Conservation (phyloP, 495 filamentous ascomycete genomes). For the Entonaema liquescens region DNA sequence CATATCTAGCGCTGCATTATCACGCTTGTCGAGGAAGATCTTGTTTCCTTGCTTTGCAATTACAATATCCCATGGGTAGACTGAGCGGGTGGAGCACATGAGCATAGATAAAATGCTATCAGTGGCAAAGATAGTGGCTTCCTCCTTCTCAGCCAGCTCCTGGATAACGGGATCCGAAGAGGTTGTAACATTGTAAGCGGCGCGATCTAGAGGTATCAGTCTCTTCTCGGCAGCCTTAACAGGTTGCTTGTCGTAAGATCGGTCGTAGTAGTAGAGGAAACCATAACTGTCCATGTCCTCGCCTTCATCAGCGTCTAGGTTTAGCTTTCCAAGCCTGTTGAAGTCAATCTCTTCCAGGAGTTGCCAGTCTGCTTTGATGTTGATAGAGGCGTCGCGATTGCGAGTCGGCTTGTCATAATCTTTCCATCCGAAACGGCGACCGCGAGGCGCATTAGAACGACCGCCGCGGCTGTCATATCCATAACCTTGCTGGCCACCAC, state of each 20-base stretch:
- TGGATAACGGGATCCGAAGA: conserved; percentile 96
- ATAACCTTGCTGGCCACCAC: conserved; percentile 54
- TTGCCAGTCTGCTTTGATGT: conserved; percentile 92
- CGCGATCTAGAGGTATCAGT: conserved; percentile 86
- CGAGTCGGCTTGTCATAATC: conserved; percentile 98
- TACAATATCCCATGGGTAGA: conserved; percentile 98
- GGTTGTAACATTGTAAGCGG: conserved; percentile 97
- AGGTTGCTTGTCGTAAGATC: conserved; percentile 88
- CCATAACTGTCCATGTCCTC: conserved; percentile 96
- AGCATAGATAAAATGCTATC: conserved; percentile 98
- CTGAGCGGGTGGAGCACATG: conserved; percentile 94
- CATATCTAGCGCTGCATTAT: conserved; percentile 91
- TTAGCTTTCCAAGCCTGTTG: conserved; percentile 91
- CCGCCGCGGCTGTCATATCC: conserved; percentile 73
- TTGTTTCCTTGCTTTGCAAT: conserved; percentile 91
- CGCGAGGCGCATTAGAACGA: conserved; percentile 63
- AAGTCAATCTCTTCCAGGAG: conserved; percentile 99
- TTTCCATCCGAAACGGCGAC: conserved; percentile 95
- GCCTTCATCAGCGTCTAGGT: conserved; percentile 90
- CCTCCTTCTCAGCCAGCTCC: conserved; percentile 94
- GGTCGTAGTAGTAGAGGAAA: conserved; percentile 97
- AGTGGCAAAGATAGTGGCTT: conserved; percentile 96
- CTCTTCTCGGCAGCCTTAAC: conserved; percentile 88
- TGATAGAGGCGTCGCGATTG: conserved; percentile 93
- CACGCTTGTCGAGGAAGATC: conserved; percentile 98